These are phyloP conservation scores for Ambrosiella cleistominuta DNA, from an alignment of 2,329 filamentous ascomycete genomes.

Conservation along the genomic window DNA sequence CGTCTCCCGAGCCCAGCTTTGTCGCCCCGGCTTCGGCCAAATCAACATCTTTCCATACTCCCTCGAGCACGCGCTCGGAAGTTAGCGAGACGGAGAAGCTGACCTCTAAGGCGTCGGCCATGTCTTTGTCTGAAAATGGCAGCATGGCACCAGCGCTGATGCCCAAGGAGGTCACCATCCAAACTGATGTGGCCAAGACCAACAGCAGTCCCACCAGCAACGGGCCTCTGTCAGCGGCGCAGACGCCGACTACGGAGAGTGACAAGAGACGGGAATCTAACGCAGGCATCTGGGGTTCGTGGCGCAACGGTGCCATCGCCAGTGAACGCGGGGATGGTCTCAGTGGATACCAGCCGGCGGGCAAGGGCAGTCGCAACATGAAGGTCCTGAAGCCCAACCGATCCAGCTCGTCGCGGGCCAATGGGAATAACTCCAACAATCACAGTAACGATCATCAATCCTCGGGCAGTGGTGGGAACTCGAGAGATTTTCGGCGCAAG, in stretches of 20 bases:
- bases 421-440: conserved; percentile 14
- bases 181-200: not conserved
- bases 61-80: conserved; percentile 8
- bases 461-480: conserved; percentile 20
- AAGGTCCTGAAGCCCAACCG: conserved; percentile 76
- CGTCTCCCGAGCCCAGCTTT: conserved; percentile 17
- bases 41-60: conserved; percentile 7
- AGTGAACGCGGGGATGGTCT: conserved; percentile 26
- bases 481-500: conserved; percentile 19
- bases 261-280: conserved; percentile 10
- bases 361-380: conserved; percentile 52
- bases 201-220: conserved; percentile 16
- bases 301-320: conserved; percentile 42
- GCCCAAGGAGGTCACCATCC: not conserved
- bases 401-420: conserved; percentile 29
- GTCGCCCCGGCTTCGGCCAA: conserved; percentile 5
- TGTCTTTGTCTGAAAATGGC: conserved; percentile 10
- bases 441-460: conserved; percentile 19
- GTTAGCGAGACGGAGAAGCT: conserved; percentile 6
- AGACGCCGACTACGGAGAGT: conserved; percentile 14
- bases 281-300: conserved; percentile 50
- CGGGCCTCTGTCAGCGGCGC: conserved; percentile 18
- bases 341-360: conserved; percentile 53
- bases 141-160: not conserved
- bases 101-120: not conserved